Base-by-base conservation (phyloP, 2,329 filamentous ascomycete species). In the Colletotrichum liriopes region DNA sequence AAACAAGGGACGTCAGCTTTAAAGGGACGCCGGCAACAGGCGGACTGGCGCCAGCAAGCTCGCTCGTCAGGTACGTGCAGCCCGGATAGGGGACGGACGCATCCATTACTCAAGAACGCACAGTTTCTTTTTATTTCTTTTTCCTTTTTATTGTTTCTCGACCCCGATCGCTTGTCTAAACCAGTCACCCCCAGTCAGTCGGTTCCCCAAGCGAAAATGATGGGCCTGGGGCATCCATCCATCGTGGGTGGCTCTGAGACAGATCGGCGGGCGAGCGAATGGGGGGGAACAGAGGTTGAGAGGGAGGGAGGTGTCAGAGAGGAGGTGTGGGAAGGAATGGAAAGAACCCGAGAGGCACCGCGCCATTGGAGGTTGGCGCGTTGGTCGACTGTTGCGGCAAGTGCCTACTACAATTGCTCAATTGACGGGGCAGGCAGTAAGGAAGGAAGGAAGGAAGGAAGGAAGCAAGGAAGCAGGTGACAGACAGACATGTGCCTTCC, bases 1-100 rank as follows among this genome's bases (percentile, higher is more conserved):
- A 52, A 65, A 43, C 67, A 59, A 65, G 52, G 61, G 43, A 51
- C 61, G 41, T 23, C 61, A 58, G 35, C 54, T 47, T 20, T 32
- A 26, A 60, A 60, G 56, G 47, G 39, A 67, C 56, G 62, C 67
- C 63, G 67, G 63, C 67, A 49, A 11, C 35, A 51, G 43, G 54
- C 63, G 55, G 67, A 58, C 67, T 67, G 29, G 7, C n/a, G 58
- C 41, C 47, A 64, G 55, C 32, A 18, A 32, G 14, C n/a, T 51
- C 26, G 29, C 59, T 18, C 55, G 35, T 58, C 43, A 66, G 64
- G 65, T 26, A 49, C 43, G 54, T 58, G 63, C 43, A 41, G n/a
- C 32, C 8, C 26, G 26, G 37, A 41, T 32, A 32, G 18, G 23
- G 49, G 9, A 64, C 35, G 49, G 49, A 41, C n/a, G 29, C 45